Evolutionary conservation across 495 filamentous ascomycete species (phyloP).

Genomic region (Rostrohypoxylon terebratum): DNA sequence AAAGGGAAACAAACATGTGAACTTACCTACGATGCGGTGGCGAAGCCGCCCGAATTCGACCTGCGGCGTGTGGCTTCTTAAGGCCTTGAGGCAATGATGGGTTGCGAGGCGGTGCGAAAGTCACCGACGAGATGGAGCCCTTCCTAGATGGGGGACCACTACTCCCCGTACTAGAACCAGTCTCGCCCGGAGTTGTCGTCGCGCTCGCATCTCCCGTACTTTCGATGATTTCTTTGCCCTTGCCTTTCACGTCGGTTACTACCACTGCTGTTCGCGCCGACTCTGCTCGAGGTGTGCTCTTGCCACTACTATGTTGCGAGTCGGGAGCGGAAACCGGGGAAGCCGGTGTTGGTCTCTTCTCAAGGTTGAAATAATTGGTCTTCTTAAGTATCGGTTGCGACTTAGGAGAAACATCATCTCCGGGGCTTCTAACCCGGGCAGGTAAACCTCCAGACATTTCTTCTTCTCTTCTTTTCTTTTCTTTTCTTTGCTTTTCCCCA

Average conservation of each 20-base stretch:
- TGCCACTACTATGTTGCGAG: slow-evolving; percentile 28
- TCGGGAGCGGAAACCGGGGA: slow-evolving; percentile 15
- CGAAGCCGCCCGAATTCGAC: slow-evolving; percentile 58
- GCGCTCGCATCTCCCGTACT: slow-evolving; percentile 49
- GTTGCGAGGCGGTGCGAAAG: slow-evolving; percentile 55
- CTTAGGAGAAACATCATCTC: slow-evolving; percentile 55
- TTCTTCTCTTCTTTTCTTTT: slow-evolving; percentile 12
- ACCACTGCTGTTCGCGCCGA: slow-evolving; percentile 26
- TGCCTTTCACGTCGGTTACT: slow-evolving; percentile 37
- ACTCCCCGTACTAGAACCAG: slow-evolving; percentile 50
- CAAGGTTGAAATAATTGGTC: slow-evolving; percentile 55
- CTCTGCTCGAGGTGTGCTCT: slow-evolving; percentile 32
- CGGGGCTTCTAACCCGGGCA: slow-evolving; percentile 51
- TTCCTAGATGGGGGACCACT: slow-evolving; percentile 55
- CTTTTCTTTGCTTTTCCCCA: slow-evolving; percentile 15
- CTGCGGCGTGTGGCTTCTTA: slow-evolving; percentile 57
- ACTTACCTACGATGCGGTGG: slow-evolving; percentile 62
- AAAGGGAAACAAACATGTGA: slow-evolving; percentile 14
- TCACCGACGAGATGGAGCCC: slow-evolving; percentile 57
- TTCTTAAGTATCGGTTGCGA: slow-evolving; percentile 47
- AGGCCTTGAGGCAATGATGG: slow-evolving; percentile 59
- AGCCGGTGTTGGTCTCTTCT: slow-evolving; percentile 36
- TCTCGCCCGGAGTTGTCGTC: slow-evolving; percentile 50
- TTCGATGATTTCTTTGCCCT: slow-evolving; percentile 40
- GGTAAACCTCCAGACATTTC: slow-evolving; percentile 48